Conservation (phyloP, 2,329 filamentous ascomycete species). For the Monosporascus sp. region DNA sequence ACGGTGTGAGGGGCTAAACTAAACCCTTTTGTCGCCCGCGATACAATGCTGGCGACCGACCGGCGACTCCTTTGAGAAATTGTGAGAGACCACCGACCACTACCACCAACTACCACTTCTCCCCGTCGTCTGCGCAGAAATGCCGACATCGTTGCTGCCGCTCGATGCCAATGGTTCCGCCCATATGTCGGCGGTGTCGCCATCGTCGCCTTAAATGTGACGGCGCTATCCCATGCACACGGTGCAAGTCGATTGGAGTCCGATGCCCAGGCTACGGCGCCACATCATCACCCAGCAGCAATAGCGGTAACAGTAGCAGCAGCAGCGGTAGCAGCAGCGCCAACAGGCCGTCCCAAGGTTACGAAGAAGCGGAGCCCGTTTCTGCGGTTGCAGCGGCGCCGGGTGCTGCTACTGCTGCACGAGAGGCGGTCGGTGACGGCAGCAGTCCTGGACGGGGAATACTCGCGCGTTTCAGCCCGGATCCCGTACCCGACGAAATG, state of each 20-base stretch:
- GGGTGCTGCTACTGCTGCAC: background rate
- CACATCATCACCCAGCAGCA: background rate
- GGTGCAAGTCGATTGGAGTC: background rate
- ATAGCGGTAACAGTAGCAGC: background rate
- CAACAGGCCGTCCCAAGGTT: background rate
- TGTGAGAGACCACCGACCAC: background rate
- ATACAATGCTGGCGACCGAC: background rate
- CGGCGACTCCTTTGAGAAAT: background rate
- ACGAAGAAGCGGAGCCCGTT: background rate
- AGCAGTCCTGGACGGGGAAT: slow-evolving; percentile 1
- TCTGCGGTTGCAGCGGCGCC: background rate
- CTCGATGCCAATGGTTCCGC: background rate
- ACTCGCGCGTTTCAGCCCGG: slow-evolving; percentile 3
- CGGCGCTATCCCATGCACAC: background rate
- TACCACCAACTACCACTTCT: background rate
- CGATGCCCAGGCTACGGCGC: background rate
- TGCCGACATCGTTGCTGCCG: background rate
- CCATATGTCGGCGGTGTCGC: background rate
- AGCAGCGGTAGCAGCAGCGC: background rate
- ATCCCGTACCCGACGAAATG: slow-evolving; percentile 4
- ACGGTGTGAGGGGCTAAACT: background rate
- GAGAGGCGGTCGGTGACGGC: background rate
- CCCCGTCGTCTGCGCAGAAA: background rate
- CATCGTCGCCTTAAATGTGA: background rate
- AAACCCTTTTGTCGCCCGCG: background rate